Conservation (phyloP, 2,329 filamentous ascomycete genomes). For the Botryosphaeria agaves region DNA sequence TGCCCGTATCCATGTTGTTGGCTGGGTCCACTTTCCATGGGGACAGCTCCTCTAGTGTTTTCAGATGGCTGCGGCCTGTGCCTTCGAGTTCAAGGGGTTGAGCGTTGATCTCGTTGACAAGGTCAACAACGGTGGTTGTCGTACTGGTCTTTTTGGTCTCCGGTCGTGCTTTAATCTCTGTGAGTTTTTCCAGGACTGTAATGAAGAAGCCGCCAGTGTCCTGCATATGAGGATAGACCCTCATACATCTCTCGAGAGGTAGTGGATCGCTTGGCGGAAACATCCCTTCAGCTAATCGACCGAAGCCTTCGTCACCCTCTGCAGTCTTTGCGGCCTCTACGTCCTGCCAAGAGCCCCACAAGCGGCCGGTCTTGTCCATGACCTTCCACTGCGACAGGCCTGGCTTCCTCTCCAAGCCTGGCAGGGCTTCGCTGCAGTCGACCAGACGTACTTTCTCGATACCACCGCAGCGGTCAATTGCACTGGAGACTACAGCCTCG, state of each 20-base stretch:
- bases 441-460: slow-evolving; percentile 64
- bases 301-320: slow-evolving; percentile 39
- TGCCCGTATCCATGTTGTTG: slow-evolving; percentile 6
- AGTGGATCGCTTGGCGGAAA: slow-evolving; percentile 53
- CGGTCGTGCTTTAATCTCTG: slow-evolving; percentile 63
- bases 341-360: slow-evolving; percentile 70
- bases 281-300: slow-evolving; percentile 62
- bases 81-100: slow-evolving; percentile 14
- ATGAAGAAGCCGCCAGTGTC: slow-evolving; percentile 98
- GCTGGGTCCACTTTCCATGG: slow-evolving; percentile 8
- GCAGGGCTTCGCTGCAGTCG: slow-evolving; percentile 64
- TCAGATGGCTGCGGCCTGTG: slow-evolving; percentile 7
- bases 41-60: slow-evolving; percentile 13
- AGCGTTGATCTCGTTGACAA: slow-evolving; percentile 24
- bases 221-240: slow-evolving; percentile 87
- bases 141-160: slow-evolving; percentile 32
- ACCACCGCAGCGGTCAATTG: slow-evolving; percentile 81
- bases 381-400: slow-evolving; percentile 76
- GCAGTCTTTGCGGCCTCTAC: slow-evolving; percentile 53
- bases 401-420: slow-evolving; percentile 55
- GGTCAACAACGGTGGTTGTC: slow-evolving; percentile 7
- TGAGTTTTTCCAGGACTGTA: slow-evolving; percentile 78
- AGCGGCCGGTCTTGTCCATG: slow-evolving; percentile 67
- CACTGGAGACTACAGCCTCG: slow-evolving; percentile 75
- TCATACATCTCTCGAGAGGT: slow-evolving; percentile 77